Conservation (phyloP, 2,329 filamentous ascomycete species). For the Talaromyces verruculosus region DNA sequence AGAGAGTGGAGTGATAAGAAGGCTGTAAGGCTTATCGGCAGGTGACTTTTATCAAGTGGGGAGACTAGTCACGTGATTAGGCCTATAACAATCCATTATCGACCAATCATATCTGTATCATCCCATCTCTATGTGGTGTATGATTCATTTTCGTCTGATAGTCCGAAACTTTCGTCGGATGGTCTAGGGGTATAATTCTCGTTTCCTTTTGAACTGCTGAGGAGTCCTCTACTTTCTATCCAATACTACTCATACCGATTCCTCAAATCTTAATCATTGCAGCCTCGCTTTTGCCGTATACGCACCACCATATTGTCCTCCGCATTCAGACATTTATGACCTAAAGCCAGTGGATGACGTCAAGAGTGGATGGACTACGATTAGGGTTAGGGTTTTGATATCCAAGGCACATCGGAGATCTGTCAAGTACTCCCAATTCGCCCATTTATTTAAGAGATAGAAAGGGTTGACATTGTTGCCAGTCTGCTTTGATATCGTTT, state of each 20-base stretch:
- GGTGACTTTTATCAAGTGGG: slow-evolving; percentile 2
- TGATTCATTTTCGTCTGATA: too few relatives aligned
- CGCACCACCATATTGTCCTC: neutral
- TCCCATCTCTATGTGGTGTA: too few relatives aligned
- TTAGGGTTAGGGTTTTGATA: neutral
- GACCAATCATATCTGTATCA: too few relatives aligned
- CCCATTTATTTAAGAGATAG: neutral
- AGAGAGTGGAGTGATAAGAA: slow-evolving; percentile 13
- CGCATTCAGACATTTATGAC: neutral
- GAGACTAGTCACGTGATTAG: too few relatives aligned
- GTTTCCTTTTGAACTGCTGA: too few relatives aligned
- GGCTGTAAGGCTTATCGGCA: slow-evolving; percentile 9
- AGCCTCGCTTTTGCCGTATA: neutral
- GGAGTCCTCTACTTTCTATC: neutral
- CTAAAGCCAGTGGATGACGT: neutral
- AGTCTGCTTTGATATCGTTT: too few relatives aligned
- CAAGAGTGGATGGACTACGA: neutral
- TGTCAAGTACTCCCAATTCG: too few relatives aligned
- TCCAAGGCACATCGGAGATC: neutral
- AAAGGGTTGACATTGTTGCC: neutral
- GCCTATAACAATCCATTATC: too few relatives aligned
- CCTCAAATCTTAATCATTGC: neutral
- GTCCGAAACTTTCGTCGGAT: too few relatives aligned
- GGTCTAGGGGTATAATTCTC: too few relatives aligned
- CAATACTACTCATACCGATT: neutral